Evolutionary conservation across 768 basidiomycete genomes (phyloP), one percentile per base, ranked within the genome.

Genomic region (Strobilomyces dryophilus): DNA sequence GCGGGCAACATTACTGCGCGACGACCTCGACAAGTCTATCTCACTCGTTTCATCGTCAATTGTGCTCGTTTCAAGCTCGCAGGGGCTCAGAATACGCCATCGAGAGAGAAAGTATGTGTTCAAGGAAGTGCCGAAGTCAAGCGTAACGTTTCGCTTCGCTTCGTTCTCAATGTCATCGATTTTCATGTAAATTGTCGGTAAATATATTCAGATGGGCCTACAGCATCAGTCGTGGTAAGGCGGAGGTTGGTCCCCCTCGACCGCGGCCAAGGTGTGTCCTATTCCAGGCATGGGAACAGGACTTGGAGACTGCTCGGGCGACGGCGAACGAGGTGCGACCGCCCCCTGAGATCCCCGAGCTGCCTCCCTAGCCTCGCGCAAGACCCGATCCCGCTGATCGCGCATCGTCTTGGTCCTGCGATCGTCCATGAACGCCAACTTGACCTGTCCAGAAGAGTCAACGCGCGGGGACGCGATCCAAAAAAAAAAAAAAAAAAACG

Each of bases 361-460:
- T 4, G 61, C 67, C 36, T 66, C 72, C 44, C 74, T 72, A 40
- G 76, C 77, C 50, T 62, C 72, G 41, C 81, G 71, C 46, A 66
- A 71, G 54, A 80, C 72, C 63, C 70, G 78, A 56, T 92, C 89
- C 57, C 81, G 74, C 60, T 85, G 73, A 53, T 89, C 82, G 8
- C 67, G 69, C 53, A 78, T 48, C 60, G 70, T 66, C 61, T 83
- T 85, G 1, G 72, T 69, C 62, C 76, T 84, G 47, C 91, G 79
- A 63, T 93, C 91, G 44, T 93, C 91, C 61, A 90, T 76, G 64
- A 81, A 92, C 2, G 85, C 85, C 46, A 90, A 68, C 65, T 83
- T 88, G n/a, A 87, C 83, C 90, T 92, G 57, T 41, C 17, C 10
- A 36, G 17, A 7, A 20, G 18, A 8, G 8, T 58, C 56, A 48